Percentiles rank a stretch among this genome's conserved stretches.
Conservation (phyloP, 345 rosid genomes). For the Gossypium longicalyx region DNA sequence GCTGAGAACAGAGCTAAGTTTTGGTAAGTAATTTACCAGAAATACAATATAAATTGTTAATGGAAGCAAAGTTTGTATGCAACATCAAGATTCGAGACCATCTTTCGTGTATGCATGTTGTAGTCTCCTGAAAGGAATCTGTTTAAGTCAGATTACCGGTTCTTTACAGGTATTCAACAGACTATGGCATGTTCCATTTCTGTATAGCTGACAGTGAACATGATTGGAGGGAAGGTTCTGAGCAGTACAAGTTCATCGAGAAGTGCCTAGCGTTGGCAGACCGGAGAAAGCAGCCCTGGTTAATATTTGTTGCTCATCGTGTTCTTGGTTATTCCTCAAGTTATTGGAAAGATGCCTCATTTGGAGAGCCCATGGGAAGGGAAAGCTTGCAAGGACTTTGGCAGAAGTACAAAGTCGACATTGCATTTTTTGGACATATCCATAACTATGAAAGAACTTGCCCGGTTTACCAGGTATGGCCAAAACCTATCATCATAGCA, state of each 20-base stretch:
- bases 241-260: neutral
- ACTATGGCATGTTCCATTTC: constrained; percentile 5
- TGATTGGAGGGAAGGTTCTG: neutral
- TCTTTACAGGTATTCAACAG: constrained; percentile 2
- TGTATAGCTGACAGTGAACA: constrained; percentile 6
- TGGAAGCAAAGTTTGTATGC: neutral
- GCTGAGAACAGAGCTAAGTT: constrained; percentile 5
- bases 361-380: constrained; percentile 55
- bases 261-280: neutral
- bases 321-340: constrained; percentile 55
- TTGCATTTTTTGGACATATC: constrained; percentile 63
- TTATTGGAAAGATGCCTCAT: constrained; percentile 45
- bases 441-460: constrained; percentile 73
- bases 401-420: constrained; percentile 75
- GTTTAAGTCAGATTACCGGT: neutral
- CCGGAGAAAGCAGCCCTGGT: constrained; percentile 60
- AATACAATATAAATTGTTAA: neutral
- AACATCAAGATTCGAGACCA: neutral
- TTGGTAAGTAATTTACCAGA: neutral
- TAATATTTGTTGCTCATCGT: constrained; percentile 61
- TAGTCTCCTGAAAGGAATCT: neutral
- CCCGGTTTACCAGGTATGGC: constrained; percentile 62
- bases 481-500: neutral
- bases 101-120: neutral
- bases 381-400: constrained; percentile 61